Evolutionary conservation across 345 rosid species (phyloP).

Genomic region (Barbarea vulgaris): DNA sequence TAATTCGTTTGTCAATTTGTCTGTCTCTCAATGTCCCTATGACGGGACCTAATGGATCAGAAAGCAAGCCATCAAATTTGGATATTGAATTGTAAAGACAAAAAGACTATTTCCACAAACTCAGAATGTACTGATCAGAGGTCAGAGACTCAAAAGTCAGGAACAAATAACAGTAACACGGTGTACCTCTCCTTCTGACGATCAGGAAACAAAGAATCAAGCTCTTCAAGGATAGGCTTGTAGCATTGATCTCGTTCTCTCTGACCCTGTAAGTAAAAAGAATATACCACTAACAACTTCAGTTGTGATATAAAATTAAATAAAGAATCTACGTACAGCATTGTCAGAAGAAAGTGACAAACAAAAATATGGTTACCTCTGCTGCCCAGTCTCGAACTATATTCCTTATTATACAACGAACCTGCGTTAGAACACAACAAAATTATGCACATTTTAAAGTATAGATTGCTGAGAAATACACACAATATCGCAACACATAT

Average conservation of each 20-base stretch:
- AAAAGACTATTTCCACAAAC: not conserved
- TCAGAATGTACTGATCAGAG: slow-evolving; percentile 13
- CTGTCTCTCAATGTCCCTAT: not conserved
- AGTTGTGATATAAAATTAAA: not conserved
- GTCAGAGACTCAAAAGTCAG: slow-evolving; percentile 21
- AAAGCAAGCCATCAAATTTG: slow-evolving; percentile 7
- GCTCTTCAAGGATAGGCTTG: slow-evolving; percentile 92
- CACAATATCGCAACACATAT: slow-evolving; percentile 6
- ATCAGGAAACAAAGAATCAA: slow-evolving; percentile 75
- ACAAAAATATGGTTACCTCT: slow-evolving; percentile 58
- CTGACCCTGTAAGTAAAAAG: slow-evolving; percentile 58
- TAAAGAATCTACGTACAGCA: not conserved
- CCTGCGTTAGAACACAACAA: slow-evolving; percentile 55
- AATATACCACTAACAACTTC: slow-evolving; percentile 2
- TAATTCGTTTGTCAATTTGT: not conserved
- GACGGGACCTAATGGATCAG: not conserved
- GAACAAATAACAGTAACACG: not conserved
- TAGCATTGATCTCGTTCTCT: slow-evolving; percentile 90
- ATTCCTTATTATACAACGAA: slow-evolving; percentile 94
- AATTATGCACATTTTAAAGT: slow-evolving; percentile 13
- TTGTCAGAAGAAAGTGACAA: slow-evolving; percentile 4
- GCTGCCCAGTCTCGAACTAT: slow-evolving; percentile 98
- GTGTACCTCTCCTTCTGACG: slow-evolving; percentile 66
- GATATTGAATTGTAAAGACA: slow-evolving; percentile 1
- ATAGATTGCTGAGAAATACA: slow-evolving; percentile 10